Base-by-base conservation (phyloP, 2,329 filamentous ascomycete species). In the Aspergillus texensis region DNA sequence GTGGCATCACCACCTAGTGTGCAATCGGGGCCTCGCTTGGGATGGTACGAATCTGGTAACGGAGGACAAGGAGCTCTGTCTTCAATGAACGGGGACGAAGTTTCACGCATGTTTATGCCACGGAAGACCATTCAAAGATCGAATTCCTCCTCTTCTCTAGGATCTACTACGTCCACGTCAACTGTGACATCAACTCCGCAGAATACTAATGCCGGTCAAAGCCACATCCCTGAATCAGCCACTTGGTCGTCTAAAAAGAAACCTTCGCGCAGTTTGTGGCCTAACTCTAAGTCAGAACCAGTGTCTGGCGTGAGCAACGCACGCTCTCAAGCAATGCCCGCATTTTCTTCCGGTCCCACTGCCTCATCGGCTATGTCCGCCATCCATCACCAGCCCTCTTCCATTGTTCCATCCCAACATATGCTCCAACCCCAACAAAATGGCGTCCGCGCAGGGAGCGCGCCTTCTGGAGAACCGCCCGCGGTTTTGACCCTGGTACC, bases 111-210 rank as follows among this genome's bases (percentile, higher is more conserved):
- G 87, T 92, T 96, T 78, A 90, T 92, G 86, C 91, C 92, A 74
- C 92, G 93, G 72, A 97, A 97, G 82, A 89, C 86, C 75, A 85
- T 93, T 65, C 92, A 94, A 78, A 89, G 94, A 77, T 90, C 90
- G 74, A 96, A 93, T 83, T 98, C 94, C 41, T 95, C 93, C 63
- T 96, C 93, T 4, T 97, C 94, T 53, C 84, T 96, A 67, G 81
- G 83, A 61, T 89, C 87, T 26, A 81, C 80, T 61, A 80, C 83
- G 39, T 91, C 92, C 57, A 86, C 82, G 46, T 80, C 79, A 48
- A 81, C 79, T 6, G 72, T 77, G 57, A 70, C 71, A n/a, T 67
- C 70, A 39, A 61, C 63, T 28, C 63, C 74, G 16, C 76, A 79
- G 64, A 73, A 75, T 61, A 74, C 75, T 69, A 74, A 80, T 75